These are phyloP conservation scores for Suhomyces prunicola DNA, from an alignment of 805 yeast species.

Conservation along the genomic window DNA sequence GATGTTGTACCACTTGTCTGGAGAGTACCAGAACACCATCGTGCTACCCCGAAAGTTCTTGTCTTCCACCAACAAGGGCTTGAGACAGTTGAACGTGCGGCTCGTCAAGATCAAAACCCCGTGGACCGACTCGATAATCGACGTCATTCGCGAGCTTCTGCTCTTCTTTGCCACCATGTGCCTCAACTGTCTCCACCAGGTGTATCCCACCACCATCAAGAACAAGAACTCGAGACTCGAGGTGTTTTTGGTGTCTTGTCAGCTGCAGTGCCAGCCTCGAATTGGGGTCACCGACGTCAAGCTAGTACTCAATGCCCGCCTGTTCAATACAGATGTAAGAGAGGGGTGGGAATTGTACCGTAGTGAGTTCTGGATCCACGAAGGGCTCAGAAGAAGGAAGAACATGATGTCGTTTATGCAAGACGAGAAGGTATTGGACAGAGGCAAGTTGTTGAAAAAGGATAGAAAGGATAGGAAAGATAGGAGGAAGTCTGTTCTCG, in stretches of 20 bases:
- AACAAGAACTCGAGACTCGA: constrained; percentile 34
- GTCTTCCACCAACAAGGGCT: constrained; percentile 81
- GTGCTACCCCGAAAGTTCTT: constrained; percentile 77
- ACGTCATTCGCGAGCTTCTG: constrained; percentile 35
- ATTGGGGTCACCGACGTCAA: constrained; percentile 76
- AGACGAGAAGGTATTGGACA: constrained; percentile 16
- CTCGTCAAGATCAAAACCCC: constrained; percentile 58
- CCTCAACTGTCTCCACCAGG: constrained; percentile 30
- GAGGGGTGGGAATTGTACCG: constrained; percentile 95
- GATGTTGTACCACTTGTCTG: constrained; percentile 76
- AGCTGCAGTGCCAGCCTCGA: constrained; percentile 53
- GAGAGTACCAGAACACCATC: constrained; percentile 84
- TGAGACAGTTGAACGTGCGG: constrained; percentile 77
- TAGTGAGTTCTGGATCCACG: constrained; percentile 89
- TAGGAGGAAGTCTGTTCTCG: neutral
- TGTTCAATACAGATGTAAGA: constrained; percentile 75
- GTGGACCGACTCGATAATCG: constrained; percentile 30
- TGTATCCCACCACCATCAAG: constrained; percentile 30
- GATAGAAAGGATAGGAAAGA: constrained; percentile 42
- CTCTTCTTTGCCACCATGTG: constrained; percentile 28
- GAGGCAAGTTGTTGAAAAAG: constrained; percentile 28
- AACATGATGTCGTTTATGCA: constrained; percentile 29
- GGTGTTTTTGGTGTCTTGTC: constrained; percentile 37
- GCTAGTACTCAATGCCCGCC: constrained; percentile 74
- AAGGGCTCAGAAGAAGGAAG: constrained; percentile 59